Evolutionary conservation across 2,329 filamentous ascomycete genomes (phyloP).

Genomic region (Aspergillus puulaauensis): DNA sequence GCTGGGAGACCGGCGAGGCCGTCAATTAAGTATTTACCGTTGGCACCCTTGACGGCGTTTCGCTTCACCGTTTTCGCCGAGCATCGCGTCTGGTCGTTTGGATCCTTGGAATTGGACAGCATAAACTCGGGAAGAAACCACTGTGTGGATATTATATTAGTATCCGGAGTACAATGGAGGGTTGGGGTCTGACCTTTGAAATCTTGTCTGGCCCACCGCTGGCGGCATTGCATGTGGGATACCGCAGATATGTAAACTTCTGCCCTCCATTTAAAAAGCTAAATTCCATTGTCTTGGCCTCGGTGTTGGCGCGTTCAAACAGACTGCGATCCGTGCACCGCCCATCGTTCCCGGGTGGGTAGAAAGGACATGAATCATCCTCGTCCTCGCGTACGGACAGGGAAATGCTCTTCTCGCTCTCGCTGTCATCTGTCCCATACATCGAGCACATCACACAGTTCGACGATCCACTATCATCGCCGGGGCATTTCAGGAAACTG

Average conservation of each 20-base stretch:
- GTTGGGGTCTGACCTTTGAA: slow-evolving; percentile 1
- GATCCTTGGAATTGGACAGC: slow-evolving; percentile 2
- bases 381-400: not conserved
- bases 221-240: slow-evolving; percentile 12
- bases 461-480: slow-evolving; percentile 1
- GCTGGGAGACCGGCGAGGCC: slow-evolving; percentile 3
- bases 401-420: not conserved
- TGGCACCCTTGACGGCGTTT: slow-evolving; percentile 7
- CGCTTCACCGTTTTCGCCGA: not conserved
- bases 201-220: slow-evolving; percentile 6
- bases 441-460: slow-evolving; percentile 11
- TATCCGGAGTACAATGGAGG: not conserved
- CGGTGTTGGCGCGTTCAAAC: not conserved
- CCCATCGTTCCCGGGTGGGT: slow-evolving; percentile 5
- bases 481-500: slow-evolving; percentile 11
- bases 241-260: slow-evolving; percentile 5
- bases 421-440: slow-evolving; percentile 5
- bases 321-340: not conserved
- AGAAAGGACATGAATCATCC: slow-evolving; percentile 1
- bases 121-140: slow-evolving; percentile 14
- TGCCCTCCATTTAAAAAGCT: not conserved
- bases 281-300: slow-evolving; percentile 7
- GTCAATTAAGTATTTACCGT: not conserved
- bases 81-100: slow-evolving; percentile 6
- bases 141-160: not conserved